Percentiles rank a stretch among this genome's conserved stretches.
Evolutionary conservation across 2,329 filamentous ascomycete genomes (phyloP).

Genomic region (Hypoxylon sp.): DNA sequence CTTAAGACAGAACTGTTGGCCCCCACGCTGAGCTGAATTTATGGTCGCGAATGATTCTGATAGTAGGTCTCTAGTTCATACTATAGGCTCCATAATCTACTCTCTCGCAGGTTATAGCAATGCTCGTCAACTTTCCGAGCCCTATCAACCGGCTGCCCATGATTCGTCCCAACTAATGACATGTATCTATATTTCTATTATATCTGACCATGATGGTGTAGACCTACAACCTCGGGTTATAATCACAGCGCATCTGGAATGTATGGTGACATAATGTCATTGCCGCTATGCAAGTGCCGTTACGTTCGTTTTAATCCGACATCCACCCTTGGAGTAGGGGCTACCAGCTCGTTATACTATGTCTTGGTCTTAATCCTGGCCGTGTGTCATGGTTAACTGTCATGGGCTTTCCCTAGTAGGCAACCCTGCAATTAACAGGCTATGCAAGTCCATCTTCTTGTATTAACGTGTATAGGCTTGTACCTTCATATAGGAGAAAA

Average conservation of each 20-base stretch:
- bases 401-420: constrained; percentile 10
- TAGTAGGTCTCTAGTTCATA: constrained; percentile 19
- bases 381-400: constrained; percentile 15
- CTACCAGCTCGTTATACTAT: constrained; percentile 16
- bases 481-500: constrained; percentile 30
- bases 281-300: constrained; percentile 37
- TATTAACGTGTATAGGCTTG: constrained; percentile 4
- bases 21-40: constrained; percentile 37
- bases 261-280: constrained; percentile 38
- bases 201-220: constrained; percentile 18
- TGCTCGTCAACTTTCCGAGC: not conserved
- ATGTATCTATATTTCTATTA: constrained; percentile 4
- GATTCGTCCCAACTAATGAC: not conserved
- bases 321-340: constrained; percentile 23
- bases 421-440: constrained; percentile 9
- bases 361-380: constrained; percentile 9
- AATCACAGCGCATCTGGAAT: constrained; percentile 10
- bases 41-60: not conserved
- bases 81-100: not conserved
- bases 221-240: constrained; percentile 22
- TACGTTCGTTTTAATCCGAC: constrained; percentile 13
- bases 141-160: not conserved
- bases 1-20: constrained; percentile 7
- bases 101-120: not conserved
- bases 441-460: constrained; percentile 15